Evolutionary conservation across 2,329 filamentous ascomycete genomes (phyloP).

Genomic region (Neofusicoccum umdonicola): DNA sequence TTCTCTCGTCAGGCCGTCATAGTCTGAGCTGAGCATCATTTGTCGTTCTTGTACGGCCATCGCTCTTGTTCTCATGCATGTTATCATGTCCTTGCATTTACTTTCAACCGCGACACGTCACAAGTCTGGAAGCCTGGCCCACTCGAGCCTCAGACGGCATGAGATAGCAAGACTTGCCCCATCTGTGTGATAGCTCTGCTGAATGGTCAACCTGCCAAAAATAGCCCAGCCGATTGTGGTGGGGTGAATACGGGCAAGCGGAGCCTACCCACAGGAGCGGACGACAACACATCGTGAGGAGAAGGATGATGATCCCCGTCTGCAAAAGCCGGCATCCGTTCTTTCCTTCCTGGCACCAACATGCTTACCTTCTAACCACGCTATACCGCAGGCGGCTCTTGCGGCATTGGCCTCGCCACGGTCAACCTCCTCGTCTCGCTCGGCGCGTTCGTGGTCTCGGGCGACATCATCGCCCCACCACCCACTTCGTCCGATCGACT

Average conservation of each 20-base stretch:
- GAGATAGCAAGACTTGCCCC: background rate
- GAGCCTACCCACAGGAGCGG: background rate
- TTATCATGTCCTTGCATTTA: background rate
- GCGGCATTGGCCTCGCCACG: constrained; percentile 59
- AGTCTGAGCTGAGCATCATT: background rate
- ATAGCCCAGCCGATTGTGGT: background rate
- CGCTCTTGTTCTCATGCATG: background rate
- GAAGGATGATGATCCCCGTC: background rate
- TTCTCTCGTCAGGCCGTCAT: background rate
- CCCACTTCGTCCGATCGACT: background rate
- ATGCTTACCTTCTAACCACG: no score
- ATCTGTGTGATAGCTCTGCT: background rate
- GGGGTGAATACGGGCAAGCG: background rate
- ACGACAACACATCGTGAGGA: background rate
- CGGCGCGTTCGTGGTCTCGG: constrained; percentile 56
- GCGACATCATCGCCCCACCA: constrained; percentile 49
- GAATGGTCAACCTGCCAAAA: background rate
- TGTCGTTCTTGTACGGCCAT: background rate
- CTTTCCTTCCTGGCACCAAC: no score
- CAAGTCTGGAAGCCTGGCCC: no score
- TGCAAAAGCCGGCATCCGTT: background rate
- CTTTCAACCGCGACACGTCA: background rate
- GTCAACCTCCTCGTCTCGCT: constrained; percentile 50
- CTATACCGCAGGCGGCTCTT: constrained; percentile 48
- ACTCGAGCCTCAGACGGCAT: background rate